phyloP scores from a whole-genome alignment of 169 alveolate species.

The Eimeria falciformis region DNA sequence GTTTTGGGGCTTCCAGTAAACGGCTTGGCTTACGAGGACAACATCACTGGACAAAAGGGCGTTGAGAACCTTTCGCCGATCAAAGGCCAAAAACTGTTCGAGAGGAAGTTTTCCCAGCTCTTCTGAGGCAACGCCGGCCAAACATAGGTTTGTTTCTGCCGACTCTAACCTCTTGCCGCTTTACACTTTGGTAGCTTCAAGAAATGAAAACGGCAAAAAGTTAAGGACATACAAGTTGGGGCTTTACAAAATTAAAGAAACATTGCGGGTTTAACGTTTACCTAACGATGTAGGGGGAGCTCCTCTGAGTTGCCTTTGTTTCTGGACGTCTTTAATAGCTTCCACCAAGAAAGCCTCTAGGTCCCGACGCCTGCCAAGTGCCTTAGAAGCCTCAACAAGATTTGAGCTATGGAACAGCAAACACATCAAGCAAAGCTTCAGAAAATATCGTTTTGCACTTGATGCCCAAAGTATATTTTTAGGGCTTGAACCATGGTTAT shows the following conservation, averaged over 20 bases:
- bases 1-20: neutral
- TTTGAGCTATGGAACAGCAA: slow-evolving; percentile 20
- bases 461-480: no score
- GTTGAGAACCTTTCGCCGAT: slow-evolving; percentile 48
- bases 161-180: neutral
- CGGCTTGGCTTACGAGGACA: slow-evolving; percentile 36
- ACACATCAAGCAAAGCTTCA: no score
- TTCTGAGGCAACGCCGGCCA: slow-evolving; percentile 1
- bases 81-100: slow-evolving; percentile 57
- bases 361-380: slow-evolving; percentile 45
- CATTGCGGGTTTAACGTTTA: neutral
- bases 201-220: neutral
- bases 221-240: neutral
- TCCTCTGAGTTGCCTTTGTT: slow-evolving; percentile 40
- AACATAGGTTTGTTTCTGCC: neutral
- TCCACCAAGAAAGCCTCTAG: slow-evolving; percentile 37
- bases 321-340: slow-evolving; percentile 47
- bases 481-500: no score
- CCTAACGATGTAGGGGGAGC: slow-evolving; percentile 26
- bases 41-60: slow-evolving; percentile 30
- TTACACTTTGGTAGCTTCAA: neutral
- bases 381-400: slow-evolving; percentile 48
- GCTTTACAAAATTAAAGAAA: no score
- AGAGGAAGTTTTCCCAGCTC: slow-evolving; percentile 34
- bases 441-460: no score